These are phyloP conservation scores for Dicorynia guianensis DNA, from an alignment of 306 rosid genomes.

Conservation along the genomic window DNA sequence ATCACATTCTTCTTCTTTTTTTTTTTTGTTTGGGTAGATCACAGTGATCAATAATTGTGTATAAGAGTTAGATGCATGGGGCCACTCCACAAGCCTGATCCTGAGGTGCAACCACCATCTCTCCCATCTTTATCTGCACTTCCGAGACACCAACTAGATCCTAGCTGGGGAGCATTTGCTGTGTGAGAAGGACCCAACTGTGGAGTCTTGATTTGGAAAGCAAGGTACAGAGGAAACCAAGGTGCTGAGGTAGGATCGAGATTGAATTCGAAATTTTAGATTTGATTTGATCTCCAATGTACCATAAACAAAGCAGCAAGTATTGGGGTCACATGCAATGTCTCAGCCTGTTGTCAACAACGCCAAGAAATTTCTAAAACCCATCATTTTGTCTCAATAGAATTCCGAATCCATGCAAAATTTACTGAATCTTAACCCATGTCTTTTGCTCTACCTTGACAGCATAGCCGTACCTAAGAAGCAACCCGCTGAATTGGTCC, in stretches of 20 bases:
- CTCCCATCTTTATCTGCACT: too few species aligned
- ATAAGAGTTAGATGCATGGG: too few species aligned
- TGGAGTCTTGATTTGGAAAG: too few species aligned
- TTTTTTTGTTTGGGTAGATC: too few species aligned
- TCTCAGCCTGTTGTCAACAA: background rate
- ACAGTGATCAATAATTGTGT: too few species aligned
- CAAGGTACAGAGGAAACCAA: too few species aligned
- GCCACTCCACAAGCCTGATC: too few species aligned
- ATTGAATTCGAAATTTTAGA: constrained; percentile 12
- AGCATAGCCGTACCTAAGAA: constrained; percentile 1
- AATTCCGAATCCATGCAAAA: constrained; percentile 24
- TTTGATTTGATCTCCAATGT: background rate
- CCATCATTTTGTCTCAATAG: constrained; percentile 23
- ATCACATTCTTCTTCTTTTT: too few species aligned
- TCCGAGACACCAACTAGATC: too few species aligned
- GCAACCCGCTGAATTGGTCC: constrained; percentile 25
- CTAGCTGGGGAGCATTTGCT: too few species aligned
- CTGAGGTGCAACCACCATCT: too few species aligned
- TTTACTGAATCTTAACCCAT: background rate
- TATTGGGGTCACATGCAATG: constrained; percentile 32
- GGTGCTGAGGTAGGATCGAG: background rate
- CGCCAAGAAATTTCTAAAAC: background rate
- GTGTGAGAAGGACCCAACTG: too few species aligned
- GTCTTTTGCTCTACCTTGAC: constrained; percentile 15
- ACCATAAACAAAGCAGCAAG: background rate